Percentiles rank a stretch among this genome's conserved stretches.
Evolutionary conservation across 495 filamentous ascomycete genomes (phyloP).

Genomic region (Penicillium tannophilum): DNA sequence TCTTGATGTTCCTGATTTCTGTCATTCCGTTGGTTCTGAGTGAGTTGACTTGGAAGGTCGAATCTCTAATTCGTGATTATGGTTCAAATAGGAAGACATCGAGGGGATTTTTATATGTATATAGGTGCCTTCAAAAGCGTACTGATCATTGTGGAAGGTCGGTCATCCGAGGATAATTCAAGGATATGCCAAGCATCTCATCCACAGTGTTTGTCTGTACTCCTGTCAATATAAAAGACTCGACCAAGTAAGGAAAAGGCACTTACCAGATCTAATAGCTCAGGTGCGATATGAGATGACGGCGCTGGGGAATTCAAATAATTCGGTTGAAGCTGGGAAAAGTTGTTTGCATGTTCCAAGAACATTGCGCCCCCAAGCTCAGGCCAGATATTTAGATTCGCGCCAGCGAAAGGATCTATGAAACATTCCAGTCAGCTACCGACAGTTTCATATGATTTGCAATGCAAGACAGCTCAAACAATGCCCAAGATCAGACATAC

Average conservation of each 20-base stretch:
- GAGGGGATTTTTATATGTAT: too few species aligned
- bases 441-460: neutral
- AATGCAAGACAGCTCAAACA: neutral
- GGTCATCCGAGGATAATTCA: slow-evolving; percentile 13
- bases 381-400: neutral
- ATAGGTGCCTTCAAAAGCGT: too few species aligned
- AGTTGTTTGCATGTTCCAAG: slow-evolving; percentile 10
- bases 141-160: neutral
- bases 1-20: too few species aligned
- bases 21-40: too few species aligned
- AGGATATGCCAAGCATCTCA: slow-evolving; percentile 17
- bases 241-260: neutral
- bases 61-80: too few species aligned
- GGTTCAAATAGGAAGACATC: too few species aligned
- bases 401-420: neutral
- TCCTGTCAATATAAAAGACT: neutral
- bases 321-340: neutral
- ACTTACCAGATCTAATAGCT: slow-evolving; percentile 14
- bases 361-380: slow-evolving; percentile 11
- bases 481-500: neutral
- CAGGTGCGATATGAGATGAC: slow-evolving; percentile 6
- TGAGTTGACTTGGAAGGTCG: too few species aligned
- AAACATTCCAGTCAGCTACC: neutral
- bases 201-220: slow-evolving; percentile 15
- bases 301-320: neutral